These are phyloP conservation scores for Xylaria bambusicola DNA, from an alignment of 495 filamentous ascomycete genomes.

Conservation along the genomic window DNA sequence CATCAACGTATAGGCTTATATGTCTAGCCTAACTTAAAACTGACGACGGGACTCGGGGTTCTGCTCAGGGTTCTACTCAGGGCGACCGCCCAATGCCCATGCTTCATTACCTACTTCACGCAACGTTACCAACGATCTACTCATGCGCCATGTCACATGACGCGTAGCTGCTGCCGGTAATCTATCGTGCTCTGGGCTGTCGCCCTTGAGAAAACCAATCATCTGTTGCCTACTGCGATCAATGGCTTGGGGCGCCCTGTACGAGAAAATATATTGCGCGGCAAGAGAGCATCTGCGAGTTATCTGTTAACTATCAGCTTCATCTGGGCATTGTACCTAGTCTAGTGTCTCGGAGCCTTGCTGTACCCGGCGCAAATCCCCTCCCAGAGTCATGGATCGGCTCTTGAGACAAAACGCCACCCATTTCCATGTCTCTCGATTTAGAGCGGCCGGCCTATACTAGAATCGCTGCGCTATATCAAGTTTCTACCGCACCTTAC, in stretches of 20 bases:
- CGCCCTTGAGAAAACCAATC: neutral
- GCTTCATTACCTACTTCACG: neutral
- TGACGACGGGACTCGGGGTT: too few species aligned
- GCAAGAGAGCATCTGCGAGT: neutral
- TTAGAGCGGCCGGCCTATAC: too few species aligned
- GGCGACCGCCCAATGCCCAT: too few species aligned
- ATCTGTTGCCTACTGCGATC: neutral
- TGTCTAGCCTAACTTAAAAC: slow-evolving; percentile 7
- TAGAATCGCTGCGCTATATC: too few species aligned
- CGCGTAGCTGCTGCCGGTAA: slow-evolving; percentile 10
- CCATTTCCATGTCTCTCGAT: too few species aligned
- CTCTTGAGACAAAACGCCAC: slow-evolving; percentile 1
- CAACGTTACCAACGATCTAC: neutral
- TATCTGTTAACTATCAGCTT: neutral
- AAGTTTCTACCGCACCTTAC: too few species aligned
- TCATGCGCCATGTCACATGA: slow-evolving; percentile 16
- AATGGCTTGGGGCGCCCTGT: neutral
- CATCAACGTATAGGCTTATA: neutral
- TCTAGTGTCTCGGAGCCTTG: neutral
- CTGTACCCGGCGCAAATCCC: neutral
- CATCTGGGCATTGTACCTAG: neutral
- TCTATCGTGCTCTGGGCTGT: neutral
- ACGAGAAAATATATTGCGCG: neutral
- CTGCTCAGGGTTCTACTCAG: too few species aligned
- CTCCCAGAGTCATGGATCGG: neutral